Conservation (phyloP, 768 basidiomycete species). For the Scleroderma citrinum region DNA sequence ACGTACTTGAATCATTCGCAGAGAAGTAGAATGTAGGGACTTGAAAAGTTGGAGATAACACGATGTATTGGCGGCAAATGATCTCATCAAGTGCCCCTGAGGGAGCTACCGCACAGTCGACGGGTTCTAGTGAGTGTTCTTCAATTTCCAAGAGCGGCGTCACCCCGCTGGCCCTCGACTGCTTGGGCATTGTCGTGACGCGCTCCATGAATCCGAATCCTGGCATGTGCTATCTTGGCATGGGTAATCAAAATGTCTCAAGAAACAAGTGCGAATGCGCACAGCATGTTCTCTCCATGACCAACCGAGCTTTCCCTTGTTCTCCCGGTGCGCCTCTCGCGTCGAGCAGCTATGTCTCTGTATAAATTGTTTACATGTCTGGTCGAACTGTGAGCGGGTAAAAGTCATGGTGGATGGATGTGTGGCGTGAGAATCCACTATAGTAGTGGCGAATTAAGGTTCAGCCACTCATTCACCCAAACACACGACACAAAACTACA, state of each 20-base stretch:
- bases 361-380: slow-evolving; percentile 50
- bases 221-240: slow-evolving; percentile 25
- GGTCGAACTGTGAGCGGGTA: slow-evolving; percentile 56
- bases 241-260: slow-evolving; percentile 7
- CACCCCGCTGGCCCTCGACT: slow-evolving; percentile 5
- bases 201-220: slow-evolving; percentile 46
- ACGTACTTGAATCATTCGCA: slow-evolving; percentile 63
- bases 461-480: slow-evolving; percentile 42
- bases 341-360: slow-evolving; percentile 16
- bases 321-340: background rate
- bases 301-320: slow-evolving; percentile 37
- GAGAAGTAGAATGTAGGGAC: slow-evolving; percentile 85
- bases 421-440: slow-evolving; percentile 38
- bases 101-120: slow-evolving; percentile 38
- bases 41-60: slow-evolving; percentile 71
- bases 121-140: slow-evolving; percentile 14
- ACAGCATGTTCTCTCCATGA: slow-evolving; percentile 56
- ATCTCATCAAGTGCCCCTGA: slow-evolving; percentile 28
- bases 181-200: slow-evolving; percentile 19
- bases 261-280: slow-evolving; percentile 24
- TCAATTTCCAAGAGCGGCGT: slow-evolving; percentile 9
- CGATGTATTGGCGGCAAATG: slow-evolving; percentile 58
- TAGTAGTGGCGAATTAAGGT: slow-evolving; percentile 48
- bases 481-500: slow-evolving; percentile 8
- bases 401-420: slow-evolving; percentile 20